Percentiles rank a stretch among this genome's conserved stretches.
Conservation (phyloP, 2,329 filamentous ascomycete genomes). For the Cordyceps militaris region DNA sequence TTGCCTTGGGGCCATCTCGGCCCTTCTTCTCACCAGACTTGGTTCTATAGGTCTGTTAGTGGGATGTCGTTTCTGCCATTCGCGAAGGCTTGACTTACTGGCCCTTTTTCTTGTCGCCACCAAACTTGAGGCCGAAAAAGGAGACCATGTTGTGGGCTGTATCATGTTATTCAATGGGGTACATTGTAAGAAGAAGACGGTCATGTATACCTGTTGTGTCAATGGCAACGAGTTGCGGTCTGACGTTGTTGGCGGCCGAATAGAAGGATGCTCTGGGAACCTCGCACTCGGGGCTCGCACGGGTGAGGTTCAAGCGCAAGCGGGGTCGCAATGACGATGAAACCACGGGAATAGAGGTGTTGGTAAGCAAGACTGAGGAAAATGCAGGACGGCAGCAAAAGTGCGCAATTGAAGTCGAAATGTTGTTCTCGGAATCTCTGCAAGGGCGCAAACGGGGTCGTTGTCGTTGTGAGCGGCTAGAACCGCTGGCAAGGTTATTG, state of each 20-base stretch:
- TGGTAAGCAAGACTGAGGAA: background rate
- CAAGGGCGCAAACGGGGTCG: background rate
- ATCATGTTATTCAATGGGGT: slow-evolving; percentile 7
- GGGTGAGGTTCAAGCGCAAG: slow-evolving; percentile 5
- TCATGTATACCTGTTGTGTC: background rate
- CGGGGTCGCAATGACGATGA: background rate
- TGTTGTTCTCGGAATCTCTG: background rate
- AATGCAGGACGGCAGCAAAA: background rate
- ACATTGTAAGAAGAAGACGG: background rate
- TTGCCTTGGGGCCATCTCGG: background rate
- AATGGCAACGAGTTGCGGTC: background rate
- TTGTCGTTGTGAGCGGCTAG: background rate
- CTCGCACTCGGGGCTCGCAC: background rate
- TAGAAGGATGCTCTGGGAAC: background rate
- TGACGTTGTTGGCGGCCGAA: background rate
- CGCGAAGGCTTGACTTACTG: slow-evolving; percentile 26
- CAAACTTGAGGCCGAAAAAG: slow-evolving; percentile 51
- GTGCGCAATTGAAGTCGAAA: background rate
- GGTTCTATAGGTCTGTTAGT: slow-evolving; percentile 12
- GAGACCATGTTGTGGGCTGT: slow-evolving; percentile 42
- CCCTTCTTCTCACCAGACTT: slow-evolving; percentile 28
- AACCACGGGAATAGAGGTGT: background rate
- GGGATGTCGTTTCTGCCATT: background rate
- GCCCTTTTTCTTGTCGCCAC: slow-evolving; percentile 51
- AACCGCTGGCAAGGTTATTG: background rate